Base-by-base conservation (phyloP, 2,329 filamentous ascomycete genomes). In the Stemphylium beticola region DNA sequence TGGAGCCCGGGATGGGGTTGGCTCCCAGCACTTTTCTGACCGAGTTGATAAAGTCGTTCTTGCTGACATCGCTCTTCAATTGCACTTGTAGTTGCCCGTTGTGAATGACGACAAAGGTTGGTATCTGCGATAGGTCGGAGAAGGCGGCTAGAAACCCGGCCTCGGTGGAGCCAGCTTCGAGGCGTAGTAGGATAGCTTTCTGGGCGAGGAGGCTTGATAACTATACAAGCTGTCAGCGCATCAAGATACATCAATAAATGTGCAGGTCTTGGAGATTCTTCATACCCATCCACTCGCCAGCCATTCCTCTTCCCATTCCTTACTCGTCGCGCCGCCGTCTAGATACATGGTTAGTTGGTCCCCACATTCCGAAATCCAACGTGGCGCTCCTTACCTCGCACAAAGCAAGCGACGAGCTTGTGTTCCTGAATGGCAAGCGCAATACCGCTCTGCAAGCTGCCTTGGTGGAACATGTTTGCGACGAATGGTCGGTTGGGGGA, bases 391-490 rank as follows among this genome's bases (percentile, higher is more conserved):
- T 62, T 75, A 92, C 91, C 88, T 69, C 87, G 85, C 29, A 96
- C 88, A 75, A 97, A 96, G 77, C 92, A 96, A 26, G 90, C 84
- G 0, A 97, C 90, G 15, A 89, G 82, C 75, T 93, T 96, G 55
- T 85, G 80, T 73, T 93, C 82, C 56, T 85, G 83, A 6, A 97
- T 82, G 11, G 93, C 92, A 17, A 85, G 80, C 29, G 84, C 82
- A 65, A 97, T 96, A 54, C 91, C 93, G 67, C 89, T 88, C 67
- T 96, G 90, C 17, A 97, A 77, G 57, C 86, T 87, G 15, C 92
- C 93, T 56, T 87, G 70, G 73, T 92, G 93, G 76, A 96, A 97
- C 88, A 96, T 93, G 37, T 42, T 57, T 48, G 63, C 31, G 48
- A 17, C 41, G 18, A 24, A 20, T 38, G 12, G n/a, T 31, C 24